Base-by-base conservation (phyloP, 495 filamentous ascomycete genomes). In the Aspergillus ostianus region DNA sequence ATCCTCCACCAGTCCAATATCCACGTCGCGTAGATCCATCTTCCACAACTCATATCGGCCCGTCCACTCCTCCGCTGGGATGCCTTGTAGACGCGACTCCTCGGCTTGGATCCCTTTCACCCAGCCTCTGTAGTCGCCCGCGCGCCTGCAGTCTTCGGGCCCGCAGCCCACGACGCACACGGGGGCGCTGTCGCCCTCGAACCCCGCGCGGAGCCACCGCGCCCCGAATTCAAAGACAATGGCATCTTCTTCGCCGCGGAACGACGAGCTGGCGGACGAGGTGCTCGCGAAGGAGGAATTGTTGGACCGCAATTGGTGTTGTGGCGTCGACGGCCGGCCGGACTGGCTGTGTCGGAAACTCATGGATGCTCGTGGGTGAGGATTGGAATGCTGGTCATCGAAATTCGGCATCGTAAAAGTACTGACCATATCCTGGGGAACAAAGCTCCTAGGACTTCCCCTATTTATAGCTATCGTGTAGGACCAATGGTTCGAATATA, bases 201-300 rank as follows among this genome's bases (percentile, higher is more conserved):
- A 93, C 4, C 94, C 94, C 18, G 89, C 87, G 32, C 89, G 86
- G 12, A 98, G 67, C 75, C 86, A 89, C 51, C 93, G 81, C 6
- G 87, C 80, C 5, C 92, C 93, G 61, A 98, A 74, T 66, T 97
- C 92, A 48, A 97, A 79, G 51, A 98, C 80, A 13, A 97, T 66
- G 7, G 84, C 75, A 62, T 97, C 93, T 67, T 97, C 94, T 67
- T 96, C 89, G 57, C 84, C 84, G 45, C 92, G 90, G 49, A 89
- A 86, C 53, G 85, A 84, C 23, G 87, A 84, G 47, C 82, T 76
- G 0, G 90, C 88, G 0, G 90, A 91, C 9, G 86, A 87, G 64
- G 87, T 91, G 54, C 84, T 79, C 30, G 88, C 85, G 32, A 77
- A 80, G 13, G 77, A 78, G 10, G 67, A 73, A 55, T 75, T 72